Conservation (phyloP, 1,284 basidiomycete genomes). For the Albatrellus sp. region DNA sequence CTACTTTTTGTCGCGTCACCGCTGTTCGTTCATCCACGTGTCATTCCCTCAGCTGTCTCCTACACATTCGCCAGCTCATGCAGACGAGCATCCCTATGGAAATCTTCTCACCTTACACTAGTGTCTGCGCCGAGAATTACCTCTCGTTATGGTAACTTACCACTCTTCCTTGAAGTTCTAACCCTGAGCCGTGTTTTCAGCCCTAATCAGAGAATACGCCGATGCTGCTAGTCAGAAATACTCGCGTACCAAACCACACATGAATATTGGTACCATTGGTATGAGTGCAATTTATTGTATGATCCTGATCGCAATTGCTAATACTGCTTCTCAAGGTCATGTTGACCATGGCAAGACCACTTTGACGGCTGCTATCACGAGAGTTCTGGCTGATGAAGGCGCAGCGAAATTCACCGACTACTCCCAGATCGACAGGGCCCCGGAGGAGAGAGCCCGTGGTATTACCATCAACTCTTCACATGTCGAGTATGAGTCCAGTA, state of each 20-base stretch:
- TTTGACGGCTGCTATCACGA: conserved; percentile 97
- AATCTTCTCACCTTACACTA: conserved; percentile 4
- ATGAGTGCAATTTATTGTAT: neutral
- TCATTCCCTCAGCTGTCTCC: conserved; percentile 10
- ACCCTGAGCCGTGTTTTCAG: conserved; percentile 15
- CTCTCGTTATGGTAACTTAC: conserved; percentile 5
- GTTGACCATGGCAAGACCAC: conserved; percentile 97
- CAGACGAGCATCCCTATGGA: conserved; percentile 4
- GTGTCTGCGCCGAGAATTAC: conserved; percentile 6
- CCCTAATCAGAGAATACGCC: conserved; percentile 52
- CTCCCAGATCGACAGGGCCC: conserved; percentile 98
- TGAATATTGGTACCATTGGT: conserved; percentile 96
- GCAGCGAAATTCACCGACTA: conserved; percentile 97
- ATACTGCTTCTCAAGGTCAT: conserved; percentile 40
- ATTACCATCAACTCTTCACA: conserved; percentile 96
- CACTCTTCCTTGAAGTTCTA: neutral
- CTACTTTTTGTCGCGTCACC: neutral
- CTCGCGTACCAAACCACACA: conserved; percentile 83
- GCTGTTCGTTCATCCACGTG: neutral
- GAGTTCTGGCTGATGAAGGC: conserved; percentile 72
- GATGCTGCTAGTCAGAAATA: conserved; percentile 59
- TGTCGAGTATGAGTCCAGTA: conserved; percentile 93
- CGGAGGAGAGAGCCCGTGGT: conserved; percentile 98
- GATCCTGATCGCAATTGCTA: too few species aligned
- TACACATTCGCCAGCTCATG: conserved; percentile 8